Evolutionary conservation across 371 early-diverging fungal species (phyloP), one percentile per base, ranked within the genome.

Genomic region (Mortierella sp.): DNA sequence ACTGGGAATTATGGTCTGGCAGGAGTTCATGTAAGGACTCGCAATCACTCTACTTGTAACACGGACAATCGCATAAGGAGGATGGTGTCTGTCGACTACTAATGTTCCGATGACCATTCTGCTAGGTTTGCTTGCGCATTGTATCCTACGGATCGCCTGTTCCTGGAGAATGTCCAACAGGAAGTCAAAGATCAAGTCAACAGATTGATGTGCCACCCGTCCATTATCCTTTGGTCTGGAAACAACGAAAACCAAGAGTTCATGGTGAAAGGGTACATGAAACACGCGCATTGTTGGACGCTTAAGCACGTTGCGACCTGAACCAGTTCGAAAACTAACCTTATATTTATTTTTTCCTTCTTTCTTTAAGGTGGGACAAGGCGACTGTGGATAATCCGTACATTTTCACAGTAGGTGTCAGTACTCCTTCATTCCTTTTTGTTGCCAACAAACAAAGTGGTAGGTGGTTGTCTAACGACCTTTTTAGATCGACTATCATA

Each of bases 161-260:
- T 92, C 48, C 70, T 90, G 14, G 79, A 75, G 7, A 76, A 78
- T 55, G 90, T 91, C 71, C 79, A 81, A n/a, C 44, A 68, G 0
- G 92, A 92, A 60, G 89, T 88, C 4, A 73, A 73, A 0, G 70
- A 87, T 38, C 80, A 89, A 32, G 88, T 90, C 41, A 76, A 65
- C 4, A 81, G 91, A 18, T 78, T 92, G 14, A 75, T 79, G 77
- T 49, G 60, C 11, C 90, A 89, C 49, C 88, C 91, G 1, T 86
- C 83, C 44, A 84, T 92, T 60, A 82, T 84, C 5, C 87, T 92
- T 3, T 91, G 89, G 87, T 87, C 89, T 0, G 92, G 92, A 27
- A 92, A 92, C 83, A 92, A 92, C 74, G 92, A 92, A 77, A 90
- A 91, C 55, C 90, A 90, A 56, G 87, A 87, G 65, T 87, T 83